Evolutionary conservation across 345 rosid species (phyloP).

Genomic region (Salix exigua): DNA sequence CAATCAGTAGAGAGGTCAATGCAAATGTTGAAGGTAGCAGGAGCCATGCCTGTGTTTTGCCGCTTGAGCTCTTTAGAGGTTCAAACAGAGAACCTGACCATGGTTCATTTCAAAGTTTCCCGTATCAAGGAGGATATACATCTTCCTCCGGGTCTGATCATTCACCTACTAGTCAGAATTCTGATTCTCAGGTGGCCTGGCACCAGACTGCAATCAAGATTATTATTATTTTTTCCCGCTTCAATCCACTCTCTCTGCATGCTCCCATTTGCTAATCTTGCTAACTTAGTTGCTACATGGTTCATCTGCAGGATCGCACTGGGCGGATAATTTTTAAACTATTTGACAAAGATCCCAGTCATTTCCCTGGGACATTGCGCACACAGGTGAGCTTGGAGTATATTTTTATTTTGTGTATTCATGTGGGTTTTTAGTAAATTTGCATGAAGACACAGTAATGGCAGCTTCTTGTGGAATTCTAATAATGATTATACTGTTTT

Average conservation of each 20-base stretch:
- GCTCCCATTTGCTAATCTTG: background rate
- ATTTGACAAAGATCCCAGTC: slow-evolving; percentile 78
- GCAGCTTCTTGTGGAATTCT: slow-evolving; percentile 4
- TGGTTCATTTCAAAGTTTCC: slow-evolving; percentile 45
- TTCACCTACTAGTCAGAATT: slow-evolving; percentile 71
- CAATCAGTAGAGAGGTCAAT: slow-evolving; percentile 36
- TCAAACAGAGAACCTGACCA: slow-evolving; percentile 42
- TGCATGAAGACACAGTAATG: background rate
- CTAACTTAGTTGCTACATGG: background rate
- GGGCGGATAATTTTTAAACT: slow-evolving; percentile 66
- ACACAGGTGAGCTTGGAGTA: slow-evolving; percentile 40
- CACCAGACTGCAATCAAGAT: background rate
- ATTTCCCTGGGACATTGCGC: slow-evolving; percentile 62
- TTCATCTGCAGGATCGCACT: slow-evolving; percentile 53
- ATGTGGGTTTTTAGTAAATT: background rate
- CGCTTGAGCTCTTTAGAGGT: slow-evolving; percentile 71
- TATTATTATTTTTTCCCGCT: background rate
- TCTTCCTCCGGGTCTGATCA: slow-evolving; percentile 91
- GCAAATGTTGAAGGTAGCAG: slow-evolving; percentile 38
- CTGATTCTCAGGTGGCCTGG: slow-evolving; percentile 66
- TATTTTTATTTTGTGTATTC: background rate
- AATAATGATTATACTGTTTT: background rate
- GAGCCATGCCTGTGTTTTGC: slow-evolving; percentile 33
- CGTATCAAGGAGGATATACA: slow-evolving; percentile 61
- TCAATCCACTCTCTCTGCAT: background rate